Evolutionary conservation across 148 eudicot species (phyloP), one percentile per base, ranked within the genome.

Genomic region (Pharnaceum exiguum): DNA sequence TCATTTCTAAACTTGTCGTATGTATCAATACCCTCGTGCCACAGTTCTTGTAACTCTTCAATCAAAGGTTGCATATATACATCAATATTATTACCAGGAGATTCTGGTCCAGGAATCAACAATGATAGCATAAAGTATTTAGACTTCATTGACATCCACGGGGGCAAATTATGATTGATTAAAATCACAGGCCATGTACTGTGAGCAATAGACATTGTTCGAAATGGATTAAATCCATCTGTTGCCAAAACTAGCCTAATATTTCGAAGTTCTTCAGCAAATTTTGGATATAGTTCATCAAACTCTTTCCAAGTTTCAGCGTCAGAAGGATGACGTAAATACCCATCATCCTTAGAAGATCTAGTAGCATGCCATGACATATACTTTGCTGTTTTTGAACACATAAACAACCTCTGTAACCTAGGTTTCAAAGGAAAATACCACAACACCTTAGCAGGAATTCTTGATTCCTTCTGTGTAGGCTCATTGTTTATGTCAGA

Each of bases 11-110:
- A 35, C 33, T 32, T 35, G 28, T 62, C 47, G 8, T 62, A 62
- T 24, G 66, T 37, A 24, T 62, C 57, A 1, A 37, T 21, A 10
- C 47, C 56, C 7, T 26, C 29, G 0, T 35, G 19, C 44, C 23
- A 50, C 7, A 62, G 26, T 4, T 62, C 57, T n/a, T 32, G 36
- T 1, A 49, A 28, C 7, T 62, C 57, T 35, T 48, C 21, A 3
- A 62, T 62, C 2, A 51, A 23, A 2, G 24, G 55, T 51, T 51
- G 55, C 17, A 51, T 13, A 17, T 51, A 28, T 22, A 51, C 11
- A 28, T 51, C 36, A 51, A 30, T 51, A 17, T 51, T 22, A 23
- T 28, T 24, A 15, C 55, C 38, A 15, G 36, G 55, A 15, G 55
- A 51, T n/a, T 8, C 16, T 28, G 55, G 55, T 35, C 38, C 55